These are phyloP conservation scores for Scheffersomyces stipitis DNA, from an alignment of 805 yeast genomes.

Conservation along the genomic window DNA sequence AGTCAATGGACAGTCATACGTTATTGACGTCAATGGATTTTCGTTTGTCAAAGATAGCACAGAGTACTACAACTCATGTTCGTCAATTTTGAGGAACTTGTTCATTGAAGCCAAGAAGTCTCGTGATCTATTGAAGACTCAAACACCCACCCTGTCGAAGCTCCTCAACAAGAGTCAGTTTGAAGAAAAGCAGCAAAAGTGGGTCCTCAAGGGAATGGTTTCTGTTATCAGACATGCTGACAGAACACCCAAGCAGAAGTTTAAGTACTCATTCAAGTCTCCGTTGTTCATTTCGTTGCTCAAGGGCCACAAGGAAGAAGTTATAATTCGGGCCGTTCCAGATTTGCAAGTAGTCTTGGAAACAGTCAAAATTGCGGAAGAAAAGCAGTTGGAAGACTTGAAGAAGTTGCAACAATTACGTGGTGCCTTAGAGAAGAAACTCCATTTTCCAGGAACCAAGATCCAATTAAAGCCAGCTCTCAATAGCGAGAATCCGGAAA, in stretches of 20 bases:
- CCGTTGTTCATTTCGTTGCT: slow-evolving; percentile 81
- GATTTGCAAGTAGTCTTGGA: slow-evolving; percentile 84
- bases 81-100: slow-evolving; percentile 71
- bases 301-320: slow-evolving; percentile 95
- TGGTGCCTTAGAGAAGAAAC: slow-evolving; percentile 83
- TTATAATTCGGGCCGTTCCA: slow-evolving; percentile 85
- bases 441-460: slow-evolving; percentile 92
- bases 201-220: slow-evolving; percentile 95
- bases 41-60: slow-evolving; percentile 93
- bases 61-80: slow-evolving; percentile 80
- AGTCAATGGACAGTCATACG: slow-evolving; percentile 84
- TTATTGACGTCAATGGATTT: slow-evolving; percentile 97
- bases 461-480: slow-evolving; percentile 91
- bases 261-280: slow-evolving; percentile 90
- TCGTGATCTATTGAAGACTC: slow-evolving; percentile 39
- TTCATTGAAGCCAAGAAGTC: slow-evolving; percentile 56
- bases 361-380: slow-evolving; percentile 80
- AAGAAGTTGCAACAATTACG: slow-evolving; percentile 74
- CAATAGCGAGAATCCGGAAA: slow-evolving; percentile 53
- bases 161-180: slow-evolving; percentile 36
- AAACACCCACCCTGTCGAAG: slow-evolving; percentile 34
- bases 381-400: slow-evolving; percentile 75
- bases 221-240: slow-evolving; percentile 95
- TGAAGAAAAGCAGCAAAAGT: slow-evolving; percentile 77
- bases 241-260: slow-evolving; percentile 96